Evolutionary conservation across 345 rosid species (phyloP).

Genomic region (Eucalyptus pumila): DNA sequence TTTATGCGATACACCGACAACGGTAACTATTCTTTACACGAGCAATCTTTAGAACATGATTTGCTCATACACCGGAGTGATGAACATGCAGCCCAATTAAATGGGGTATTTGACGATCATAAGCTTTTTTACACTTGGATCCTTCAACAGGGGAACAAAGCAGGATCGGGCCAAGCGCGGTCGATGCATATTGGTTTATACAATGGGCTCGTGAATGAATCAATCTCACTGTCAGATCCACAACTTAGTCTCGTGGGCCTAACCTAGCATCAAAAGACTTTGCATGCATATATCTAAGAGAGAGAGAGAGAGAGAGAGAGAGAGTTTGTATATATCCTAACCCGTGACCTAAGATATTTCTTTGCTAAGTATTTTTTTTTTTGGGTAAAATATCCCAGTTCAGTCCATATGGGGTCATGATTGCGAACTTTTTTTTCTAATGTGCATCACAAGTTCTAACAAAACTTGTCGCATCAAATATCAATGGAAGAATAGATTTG

Average conservation of each 20-base stretch:
- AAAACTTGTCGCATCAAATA: neutral
- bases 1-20: neutral
- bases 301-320: too few species aligned
- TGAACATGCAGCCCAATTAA: neutral
- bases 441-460: too few species aligned
- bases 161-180: neutral
- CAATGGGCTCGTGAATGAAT: neutral
- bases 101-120: neutral
- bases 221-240: neutral
- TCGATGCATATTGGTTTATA: neutral
- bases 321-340: neutral
- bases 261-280: neutral
- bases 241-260: neutral
- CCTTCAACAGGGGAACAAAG: neutral
- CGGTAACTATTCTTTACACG: neutral
- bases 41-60: neutral
- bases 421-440: too few species aligned
- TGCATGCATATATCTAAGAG: neutral
- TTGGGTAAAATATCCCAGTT: neutral
- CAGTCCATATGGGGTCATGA: neutral
- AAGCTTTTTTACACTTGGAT: neutral
- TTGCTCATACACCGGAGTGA: neutral
- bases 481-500: fast-evolving
- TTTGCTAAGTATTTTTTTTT: neutral
- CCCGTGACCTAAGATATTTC: neutral